Base-by-base conservation (phyloP, 257 asterid species). In the Penstemon newberryi region DNA sequence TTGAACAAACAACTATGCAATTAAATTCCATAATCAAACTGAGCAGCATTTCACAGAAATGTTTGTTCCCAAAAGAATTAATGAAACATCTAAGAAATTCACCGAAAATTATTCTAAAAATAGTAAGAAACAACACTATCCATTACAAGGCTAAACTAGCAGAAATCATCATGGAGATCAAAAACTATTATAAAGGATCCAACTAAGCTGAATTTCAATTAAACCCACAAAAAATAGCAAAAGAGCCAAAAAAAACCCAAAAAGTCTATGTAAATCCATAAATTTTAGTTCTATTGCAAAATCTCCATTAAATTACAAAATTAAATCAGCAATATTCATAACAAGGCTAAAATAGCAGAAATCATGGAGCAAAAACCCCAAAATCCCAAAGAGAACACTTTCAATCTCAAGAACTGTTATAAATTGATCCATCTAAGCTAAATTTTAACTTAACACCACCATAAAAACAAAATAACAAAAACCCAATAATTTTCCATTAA, bases 1-100 rank as follows among this genome's bases (percentile, higher is more conserved):
- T 63, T 8, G 8, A 66, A 46, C 70, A 71, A 37, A 66, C 41
- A 69, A n/a, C 60, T 37, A 38, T 57, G 42, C 38, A 39, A 69
- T 62, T 45, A 8, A 58, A 25, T 10, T n/a, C 65, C 42, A 36
- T 42, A 38, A 15, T 58, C 49, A 70, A 72, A 42, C 45, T 66
- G 33, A 63, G 40, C 40, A 11, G 56, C 6, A 18, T 15, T 67
- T 11, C 65, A 8, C 12, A 13, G 39, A 57, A 51, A 6, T 18
- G 7, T 6, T 25, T 42, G 66, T 51, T 42, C 44, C 25, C 54
- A 51, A 61, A 36, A 40, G 38, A 2, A 61, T 39, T 38, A 38
- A 18, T 4, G 36, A 11, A 8, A n/a, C 15, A 42, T 44, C 7
- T 4, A 8, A n/a, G 36, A 4, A 58, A 13, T 59, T 33, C 50